phyloP scores from a whole-genome alignment of 257 asterid genomes.

The Primulina eburnea region DNA sequence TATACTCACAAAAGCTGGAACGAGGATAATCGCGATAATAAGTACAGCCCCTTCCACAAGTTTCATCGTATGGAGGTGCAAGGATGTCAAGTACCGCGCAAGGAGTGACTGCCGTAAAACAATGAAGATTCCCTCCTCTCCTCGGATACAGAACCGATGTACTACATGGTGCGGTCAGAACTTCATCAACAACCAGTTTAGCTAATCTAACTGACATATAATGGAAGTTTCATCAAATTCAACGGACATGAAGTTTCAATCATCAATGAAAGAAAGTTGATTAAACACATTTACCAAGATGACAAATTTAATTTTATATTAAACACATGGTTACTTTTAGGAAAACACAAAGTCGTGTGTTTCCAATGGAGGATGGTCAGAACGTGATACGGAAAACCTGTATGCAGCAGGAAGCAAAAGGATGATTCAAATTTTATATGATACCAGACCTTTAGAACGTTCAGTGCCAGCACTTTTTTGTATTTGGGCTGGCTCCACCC shows the following conservation, averaged over 20 bases:
- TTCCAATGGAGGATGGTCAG: background rate
- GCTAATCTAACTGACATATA: slow-evolving; percentile 78
- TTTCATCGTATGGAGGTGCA: slow-evolving; percentile 83
- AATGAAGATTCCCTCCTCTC: slow-evolving; percentile 88
- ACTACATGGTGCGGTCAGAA: slow-evolving; percentile 69
- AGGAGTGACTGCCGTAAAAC: slow-evolving; percentile 86
- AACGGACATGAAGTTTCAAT: slow-evolving; percentile 16
- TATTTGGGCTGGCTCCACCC: slow-evolving; percentile 85
- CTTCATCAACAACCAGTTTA: slow-evolving; percentile 72
- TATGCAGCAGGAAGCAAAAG: slow-evolving; percentile 17
- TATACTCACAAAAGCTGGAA: slow-evolving; percentile 61
- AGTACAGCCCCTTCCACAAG: slow-evolving; percentile 73
- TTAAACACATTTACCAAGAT: slow-evolving; percentile 3
- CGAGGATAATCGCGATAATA: slow-evolving; percentile 79
- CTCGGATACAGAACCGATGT: slow-evolving; percentile 71
- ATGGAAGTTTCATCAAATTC: slow-evolving; percentile 13
- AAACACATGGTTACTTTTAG: background rate
- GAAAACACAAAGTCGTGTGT: slow-evolving; percentile 3
- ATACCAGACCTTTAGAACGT: slow-evolving; percentile 61
- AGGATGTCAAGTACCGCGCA: slow-evolving; percentile 96
- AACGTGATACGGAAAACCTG: slow-evolving; percentile 10
- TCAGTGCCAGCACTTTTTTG: slow-evolving; percentile 45
- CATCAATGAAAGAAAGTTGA: background rate
- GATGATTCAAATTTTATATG: slow-evolving; percentile 5
- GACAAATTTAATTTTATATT: background rate